phyloP scores from a whole-genome alignment of 805 yeast species.

The Cyberlindnera nakhonratchasimensis region DNA sequence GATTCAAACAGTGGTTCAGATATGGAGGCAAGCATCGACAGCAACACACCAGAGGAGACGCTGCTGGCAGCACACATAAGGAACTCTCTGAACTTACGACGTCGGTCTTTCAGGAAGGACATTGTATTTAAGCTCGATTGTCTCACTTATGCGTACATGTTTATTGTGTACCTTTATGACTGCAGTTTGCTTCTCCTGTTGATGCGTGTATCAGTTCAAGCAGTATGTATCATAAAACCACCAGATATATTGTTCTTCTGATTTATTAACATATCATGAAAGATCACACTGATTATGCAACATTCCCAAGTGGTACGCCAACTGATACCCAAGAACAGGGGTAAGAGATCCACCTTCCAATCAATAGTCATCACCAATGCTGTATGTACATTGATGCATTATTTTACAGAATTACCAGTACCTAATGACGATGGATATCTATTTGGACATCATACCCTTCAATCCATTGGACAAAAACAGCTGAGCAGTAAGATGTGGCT shows the following conservation, averaged over 20 bases:
- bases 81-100: constrained; percentile 18
- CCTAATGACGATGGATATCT: constrained; percentile 25
- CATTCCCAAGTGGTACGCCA: constrained; percentile 6
- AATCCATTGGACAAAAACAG: constrained; percentile 24
- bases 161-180: constrained; percentile 24
- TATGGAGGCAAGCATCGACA: not conserved
- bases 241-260: not conserved
- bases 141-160: constrained; percentile 10
- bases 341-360: constrained; percentile 16
- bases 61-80: constrained; percentile 3
- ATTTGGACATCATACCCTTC: constrained; percentile 28
- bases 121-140: constrained; percentile 11
- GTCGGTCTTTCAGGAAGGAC: constrained; percentile 15
- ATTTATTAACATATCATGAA: constrained; percentile 1
- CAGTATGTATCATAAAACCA: constrained; percentile 10
- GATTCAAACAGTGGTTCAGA: not conserved
- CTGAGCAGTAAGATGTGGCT: constrained; percentile 19
- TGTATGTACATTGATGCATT: constrained; percentile 13
- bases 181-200: constrained; percentile 25
- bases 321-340: constrained; percentile 10
- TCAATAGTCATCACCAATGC: constrained; percentile 13
- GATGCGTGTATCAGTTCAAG: constrained; percentile 14
- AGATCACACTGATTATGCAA: constrained; percentile 11
- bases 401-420: constrained; percentile 18
- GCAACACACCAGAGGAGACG: constrained; percentile 1